Conservation (phyloP, 2,329 filamentous ascomycete genomes). For the Botrytis aclada region DNA sequence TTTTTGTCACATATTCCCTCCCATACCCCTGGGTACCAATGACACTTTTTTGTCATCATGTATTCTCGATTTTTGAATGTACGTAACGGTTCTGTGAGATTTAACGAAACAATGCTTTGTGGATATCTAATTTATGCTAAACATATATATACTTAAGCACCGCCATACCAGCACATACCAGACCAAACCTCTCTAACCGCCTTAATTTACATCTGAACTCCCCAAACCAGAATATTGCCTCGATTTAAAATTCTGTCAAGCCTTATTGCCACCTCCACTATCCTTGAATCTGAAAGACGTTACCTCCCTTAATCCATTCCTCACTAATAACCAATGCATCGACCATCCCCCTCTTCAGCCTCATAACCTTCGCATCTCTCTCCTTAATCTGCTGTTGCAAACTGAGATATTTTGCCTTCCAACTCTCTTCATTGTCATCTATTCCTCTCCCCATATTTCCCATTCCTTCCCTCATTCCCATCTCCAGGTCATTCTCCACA, state of each 20-base stretch:
- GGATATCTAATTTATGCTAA: not conserved
- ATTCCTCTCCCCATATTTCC: slow-evolving; percentile 8
- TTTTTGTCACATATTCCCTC: not conserved
- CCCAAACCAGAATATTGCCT: not conserved
- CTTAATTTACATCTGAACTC: not conserved
- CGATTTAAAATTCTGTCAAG: not conserved
- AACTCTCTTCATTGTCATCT: slow-evolving; percentile 37
- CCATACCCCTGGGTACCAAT: not conserved
- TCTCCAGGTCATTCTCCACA: slow-evolving; percentile 30
- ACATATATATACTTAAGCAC: not conserved
- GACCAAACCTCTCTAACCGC: not conserved
- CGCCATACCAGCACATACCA: not conserved
- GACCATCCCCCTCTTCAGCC: slow-evolving; percentile 46
- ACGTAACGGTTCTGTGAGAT: too few relatives aligned
- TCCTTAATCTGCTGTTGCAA: slow-evolving; percentile 59
- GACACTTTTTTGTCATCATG: not conserved
- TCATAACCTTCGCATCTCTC: slow-evolving; percentile 51
- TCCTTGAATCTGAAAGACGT: not conserved
- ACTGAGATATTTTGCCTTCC: slow-evolving; percentile 54
- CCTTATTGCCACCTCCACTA: not conserved
- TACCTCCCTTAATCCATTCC: slow-evolving; percentile 13
- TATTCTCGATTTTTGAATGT: not conserved
- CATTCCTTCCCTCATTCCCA: slow-evolving; percentile 23
- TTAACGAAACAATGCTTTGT: too few relatives aligned
- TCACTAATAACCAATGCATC: slow-evolving; percentile 33